Conservation (phyloP, 2,329 filamentous ascomycete species). For the Dactylellina parvicollis region DNA sequence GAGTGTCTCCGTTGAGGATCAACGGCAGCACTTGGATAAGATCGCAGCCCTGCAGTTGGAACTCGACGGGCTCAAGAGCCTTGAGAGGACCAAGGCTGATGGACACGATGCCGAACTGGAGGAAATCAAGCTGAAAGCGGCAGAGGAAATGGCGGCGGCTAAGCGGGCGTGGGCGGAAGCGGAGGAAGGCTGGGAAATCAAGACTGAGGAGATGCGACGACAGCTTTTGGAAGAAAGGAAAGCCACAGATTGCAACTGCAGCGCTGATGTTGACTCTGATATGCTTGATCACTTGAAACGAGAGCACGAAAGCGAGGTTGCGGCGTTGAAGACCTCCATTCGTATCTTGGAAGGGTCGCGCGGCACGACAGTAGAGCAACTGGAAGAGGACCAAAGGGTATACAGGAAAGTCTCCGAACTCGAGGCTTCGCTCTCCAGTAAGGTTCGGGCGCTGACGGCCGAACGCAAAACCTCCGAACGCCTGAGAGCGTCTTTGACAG, state of each 20-base stretch:
- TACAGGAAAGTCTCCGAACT: slow-evolving; percentile 49
- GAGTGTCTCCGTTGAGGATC: slow-evolving; percentile 1
- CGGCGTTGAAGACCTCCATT: slow-evolving; percentile 36
- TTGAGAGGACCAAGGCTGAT: slow-evolving; percentile 26
- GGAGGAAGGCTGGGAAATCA: slow-evolving; percentile 43
- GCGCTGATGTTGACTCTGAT: slow-evolving; percentile 2
- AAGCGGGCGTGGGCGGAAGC: slow-evolving; percentile 31
- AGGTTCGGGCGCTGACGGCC: slow-evolving; percentile 33
- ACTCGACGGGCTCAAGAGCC: slow-evolving; percentile 10
- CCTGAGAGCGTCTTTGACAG: slow-evolving; percentile 21
- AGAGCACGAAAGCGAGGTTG: slow-evolving; percentile 31
- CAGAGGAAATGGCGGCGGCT: slow-evolving; percentile 22
- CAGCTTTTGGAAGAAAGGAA: slow-evolving; percentile 36
- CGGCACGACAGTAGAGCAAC: slow-evolving; percentile 47
- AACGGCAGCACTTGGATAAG: slow-evolving; percentile 10
- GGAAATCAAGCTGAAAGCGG: slow-evolving; percentile 28
- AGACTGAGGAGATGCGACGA: slow-evolving; percentile 45
- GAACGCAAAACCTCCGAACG: slow-evolving; percentile 47
- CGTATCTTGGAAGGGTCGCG: slow-evolving; percentile 42
- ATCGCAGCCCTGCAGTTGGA: slow-evolving; percentile 23
- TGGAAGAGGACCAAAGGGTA: slow-evolving; percentile 47
- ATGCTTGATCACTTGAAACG: slow-evolving; percentile 36
- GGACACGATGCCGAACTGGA: slow-evolving; percentile 23
- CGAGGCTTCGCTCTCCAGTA: slow-evolving; percentile 38
- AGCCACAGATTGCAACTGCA: slow-evolving; percentile 32